Evolutionary conservation across 2,329 filamentous ascomycete species (phyloP), one percentile per base, ranked within the genome.

Genomic region (Dothiorella sarmentorum): DNA sequence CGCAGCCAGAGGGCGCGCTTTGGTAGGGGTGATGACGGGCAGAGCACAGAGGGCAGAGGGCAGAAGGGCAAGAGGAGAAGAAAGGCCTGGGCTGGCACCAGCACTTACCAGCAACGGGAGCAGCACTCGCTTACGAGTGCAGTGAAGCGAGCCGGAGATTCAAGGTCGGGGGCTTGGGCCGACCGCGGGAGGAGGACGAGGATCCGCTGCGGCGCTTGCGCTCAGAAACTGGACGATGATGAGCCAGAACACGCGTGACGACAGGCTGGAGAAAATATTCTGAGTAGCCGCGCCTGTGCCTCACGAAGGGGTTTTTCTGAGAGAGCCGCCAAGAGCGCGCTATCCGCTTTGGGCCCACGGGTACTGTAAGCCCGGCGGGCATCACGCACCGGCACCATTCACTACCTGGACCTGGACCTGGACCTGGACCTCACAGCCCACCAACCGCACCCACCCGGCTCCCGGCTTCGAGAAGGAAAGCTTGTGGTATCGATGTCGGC

Each of bases 181-280:
- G 42, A 18, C 42, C n/a, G n/a, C n/a, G n/a, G n/a, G n/a, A n/a
- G n/a, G 42, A 45, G 9, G 42, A 17, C 42, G 22, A 27, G 40
- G 40, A 52, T 52, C 49, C 49, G 49, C 49, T 53, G 47, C 47
- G 47, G 47, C 47, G 47, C 47, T 52, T 52, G 49, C 49, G 26
- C 42, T 29, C 31, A 24, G 31, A n/a, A n/a, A n/a, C n/a, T n/a
- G n/a, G n/a, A n/a, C n/a, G n/a, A n/a, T n/a, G 47, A 18, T 31
- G 20, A 24, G 31, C n/a, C 49, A 29, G 33, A 40, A 43, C 40
- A 43, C 40, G 22, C 40, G 40, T 20, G 40, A n/a, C 42, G 37
- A 20, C 13, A 22, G 33, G 49, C 49, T 53, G 49, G 49, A 38
- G 49, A 53, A 53, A 49, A 52, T 40, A 40, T 38, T 40, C 49